Base-by-base conservation (phyloP, 1,139 yeast genomes). In the Kurtzmaniella quercitrusa region DNA sequence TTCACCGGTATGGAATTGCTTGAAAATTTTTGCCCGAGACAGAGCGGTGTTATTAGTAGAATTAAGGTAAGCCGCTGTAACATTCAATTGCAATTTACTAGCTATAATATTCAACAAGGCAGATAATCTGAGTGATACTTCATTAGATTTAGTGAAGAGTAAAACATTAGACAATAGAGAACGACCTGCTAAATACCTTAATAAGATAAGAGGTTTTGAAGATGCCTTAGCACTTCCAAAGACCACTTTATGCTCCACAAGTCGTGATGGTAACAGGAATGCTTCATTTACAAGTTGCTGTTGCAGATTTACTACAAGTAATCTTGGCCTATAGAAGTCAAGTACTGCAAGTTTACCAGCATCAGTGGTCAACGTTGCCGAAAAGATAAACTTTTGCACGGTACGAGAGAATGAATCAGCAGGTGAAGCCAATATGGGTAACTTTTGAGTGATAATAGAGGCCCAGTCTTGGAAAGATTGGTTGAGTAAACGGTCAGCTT, bases 391-490 rank as follows among this genome's bases (percentile, higher is more conserved):
- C 55, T 91, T 90, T 37, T 68, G 72, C 16, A 65, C 67, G 14
- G 55, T 51, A 37, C 59, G 19, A 21, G 18, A 36, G 16, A 14
- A 36, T 4, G 25, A 19, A 11, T 36, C 27, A 11, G 38, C 38
- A 6, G 21, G 15, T 12, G n/a, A 17, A 14, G 27, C 16, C 12
- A 14, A 3, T 4, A 3, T 7, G 15, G 42, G 38, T 10, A 33
- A 38, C 8, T 17, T 18, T 3, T 16, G 12, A 3, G 40, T 14
- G 14, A 41, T 19, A 3, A 17, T 21, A n/a, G 34, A 9, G 9
- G 38, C 43, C 99, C 99, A 93, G 59, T 89, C 89, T 62, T 93
- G 98, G 63, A 89, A 93, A 25, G 88, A 81, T 60, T 93, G 98
- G 58, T 89, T 89, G 50, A 93, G 73, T 45, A 93, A 69, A 47